These are phyloP conservation scores for Hypoxylon sp. DNA, from an alignment of 2,329 filamentous ascomycete genomes.

Conservation along the genomic window DNA sequence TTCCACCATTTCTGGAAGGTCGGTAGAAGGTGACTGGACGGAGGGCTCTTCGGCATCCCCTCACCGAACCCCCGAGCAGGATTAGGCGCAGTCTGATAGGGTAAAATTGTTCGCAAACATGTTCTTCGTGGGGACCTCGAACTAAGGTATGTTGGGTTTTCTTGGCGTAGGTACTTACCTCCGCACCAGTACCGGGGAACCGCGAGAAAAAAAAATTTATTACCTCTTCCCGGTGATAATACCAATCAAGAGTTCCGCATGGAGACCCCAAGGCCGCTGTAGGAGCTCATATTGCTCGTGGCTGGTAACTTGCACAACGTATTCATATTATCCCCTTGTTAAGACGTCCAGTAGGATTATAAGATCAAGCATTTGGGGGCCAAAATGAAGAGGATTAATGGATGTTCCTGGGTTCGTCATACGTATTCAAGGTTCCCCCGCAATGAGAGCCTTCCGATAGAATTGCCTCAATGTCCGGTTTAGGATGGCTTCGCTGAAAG, in stretches of 20 bases:
- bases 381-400: conserved; percentile 39
- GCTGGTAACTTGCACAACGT: conserved; percentile 31
- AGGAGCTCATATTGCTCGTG: conserved; percentile 33
- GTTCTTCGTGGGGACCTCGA: conserved; percentile 41
- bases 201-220: conserved; percentile 39
- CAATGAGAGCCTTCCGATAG: conserved; percentile 40
- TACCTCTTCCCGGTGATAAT: conserved; percentile 37
- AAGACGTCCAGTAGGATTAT: conserved; percentile 31
- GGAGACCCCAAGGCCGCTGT: conserved; percentile 33
- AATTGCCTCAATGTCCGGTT: conserved; percentile 42
- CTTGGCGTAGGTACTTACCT: conserved; percentile 36
- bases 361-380: conserved; percentile 40
- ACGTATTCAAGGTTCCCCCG: conserved; percentile 37
- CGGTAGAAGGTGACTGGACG: conserved; percentile 48
- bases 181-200: conserved; percentile 39
- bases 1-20: conserved; percentile 49
- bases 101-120: conserved; percentile 40
- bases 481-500: conserved; percentile 40
- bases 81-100: conserved; percentile 43
- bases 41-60: conserved; percentile 44
- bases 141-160: conserved; percentile 40
- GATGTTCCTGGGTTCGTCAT: conserved; percentile 40
- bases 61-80: conserved; percentile 50
- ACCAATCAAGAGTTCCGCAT: conserved; percentile 41
- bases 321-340: conserved; percentile 33